phyloP scores from a whole-genome alignment of 345 rosid genomes.

The Cardamine resedifolia region DNA sequence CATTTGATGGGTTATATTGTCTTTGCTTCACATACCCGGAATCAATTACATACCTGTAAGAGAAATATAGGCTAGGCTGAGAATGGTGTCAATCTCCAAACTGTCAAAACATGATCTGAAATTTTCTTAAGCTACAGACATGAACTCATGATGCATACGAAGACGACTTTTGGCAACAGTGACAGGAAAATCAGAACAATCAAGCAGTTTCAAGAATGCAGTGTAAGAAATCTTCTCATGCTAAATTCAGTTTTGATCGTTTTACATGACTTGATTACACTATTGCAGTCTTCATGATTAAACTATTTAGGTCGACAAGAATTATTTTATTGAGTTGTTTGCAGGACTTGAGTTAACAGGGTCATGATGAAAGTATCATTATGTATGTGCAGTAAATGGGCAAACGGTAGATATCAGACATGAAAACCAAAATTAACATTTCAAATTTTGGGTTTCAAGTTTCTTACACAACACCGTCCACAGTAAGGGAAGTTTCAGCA shows the following conservation, averaged over 20 bases:
- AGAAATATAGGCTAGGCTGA: constrained; percentile 32
- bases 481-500: constrained; percentile 97
- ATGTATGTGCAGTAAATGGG: constrained; percentile 8
- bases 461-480: constrained; percentile 99
- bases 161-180: constrained; percentile 4
- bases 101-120: constrained; percentile 2
- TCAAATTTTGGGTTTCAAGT: constrained; percentile 30
- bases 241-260: not conserved
- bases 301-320: not conserved
- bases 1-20: constrained; percentile 86
- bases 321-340: not conserved
- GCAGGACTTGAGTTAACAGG: constrained; percentile 4
- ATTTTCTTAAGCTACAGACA: constrained; percentile 9
- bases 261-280: not conserved
- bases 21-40: constrained; percentile 95
- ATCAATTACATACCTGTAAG: constrained; percentile 88
- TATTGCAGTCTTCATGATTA: not conserved
- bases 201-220: constrained; percentile 20
- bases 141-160: not conserved
- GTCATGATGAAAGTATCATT: not conserved
- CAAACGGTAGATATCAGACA: not conserved
- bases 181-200: not conserved
- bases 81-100: constrained; percentile 9
- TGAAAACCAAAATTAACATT: constrained; percentile 26
- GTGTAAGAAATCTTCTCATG: not conserved